These are phyloP conservation scores for Gossypium anomalum DNA, from an alignment of 345 rosid genomes.

Conservation along the genomic window DNA sequence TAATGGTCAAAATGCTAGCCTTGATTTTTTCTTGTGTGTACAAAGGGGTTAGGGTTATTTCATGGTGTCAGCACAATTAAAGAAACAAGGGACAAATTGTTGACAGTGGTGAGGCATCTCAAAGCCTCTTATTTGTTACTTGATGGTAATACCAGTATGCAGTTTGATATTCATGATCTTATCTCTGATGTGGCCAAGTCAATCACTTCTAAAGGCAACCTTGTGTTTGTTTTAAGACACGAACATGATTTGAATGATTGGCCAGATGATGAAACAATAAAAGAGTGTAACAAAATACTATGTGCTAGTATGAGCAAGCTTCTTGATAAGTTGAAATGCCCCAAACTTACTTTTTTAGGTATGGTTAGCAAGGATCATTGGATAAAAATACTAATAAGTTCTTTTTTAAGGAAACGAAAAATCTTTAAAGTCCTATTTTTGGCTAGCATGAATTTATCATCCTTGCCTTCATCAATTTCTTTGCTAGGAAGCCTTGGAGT, in stretches of 20 bases:
- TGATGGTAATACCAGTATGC: neutral
- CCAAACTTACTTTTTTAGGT: neutral
- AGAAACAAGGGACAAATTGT: neutral
- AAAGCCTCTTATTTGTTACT: conserved; percentile 17
- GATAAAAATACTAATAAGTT: neutral
- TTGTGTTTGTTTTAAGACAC: neutral
- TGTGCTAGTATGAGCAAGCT: neutral
- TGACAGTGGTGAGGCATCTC: conserved; percentile 1
- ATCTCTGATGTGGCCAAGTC: conserved; percentile 7
- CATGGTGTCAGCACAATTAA: neutral
- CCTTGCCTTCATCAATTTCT: neutral
- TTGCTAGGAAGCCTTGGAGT: neutral
- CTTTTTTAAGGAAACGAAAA: too few species aligned
- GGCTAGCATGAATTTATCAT: fast-evolving
- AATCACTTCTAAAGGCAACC: neutral
- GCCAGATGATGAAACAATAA: neutral
- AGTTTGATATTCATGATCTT: conserved; percentile 11
- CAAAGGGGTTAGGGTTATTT: conserved; percentile 18
- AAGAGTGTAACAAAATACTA: too few species aligned
- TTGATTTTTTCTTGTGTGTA: neutral
- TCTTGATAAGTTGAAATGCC: neutral
- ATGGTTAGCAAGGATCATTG: neutral
- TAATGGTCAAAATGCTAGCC: neutral
- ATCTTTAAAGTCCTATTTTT: neutral
- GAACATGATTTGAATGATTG: neutral